Base-by-base conservation (phyloP, 2,329 filamentous ascomycete genomes). In the Pseudonectria foliicola region DNA sequence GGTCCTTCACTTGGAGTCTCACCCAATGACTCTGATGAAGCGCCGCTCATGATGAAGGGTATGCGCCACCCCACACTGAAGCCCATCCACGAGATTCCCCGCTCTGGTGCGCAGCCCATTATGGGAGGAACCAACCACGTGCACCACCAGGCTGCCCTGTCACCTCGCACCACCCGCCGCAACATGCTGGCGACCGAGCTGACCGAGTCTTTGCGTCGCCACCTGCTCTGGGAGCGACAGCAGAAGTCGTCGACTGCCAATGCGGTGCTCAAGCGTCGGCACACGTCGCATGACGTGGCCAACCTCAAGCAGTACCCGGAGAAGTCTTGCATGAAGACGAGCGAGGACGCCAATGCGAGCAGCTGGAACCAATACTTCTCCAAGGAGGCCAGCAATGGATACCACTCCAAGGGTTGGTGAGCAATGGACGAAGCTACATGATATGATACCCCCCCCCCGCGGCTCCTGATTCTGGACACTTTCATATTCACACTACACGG, bases 101-200 rank as follows among this genome's bases (percentile, higher is more conserved):
- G 82, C 28, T 81, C 86, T 2, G 59, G 55, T 4, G 74, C 76
- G 1, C 87, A 90, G 59, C 87, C 89, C 18, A 95, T 95, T 54
- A 76, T 81, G 52, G 76, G 81, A 54, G 81, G 78, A 11, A 75
- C 82, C 13, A 74, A 74, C n/a, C 80, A 80, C 38, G 59, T 61
- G 26, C 60, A 69, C 31, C 77, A 84, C 45, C 82, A 85, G 36
- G 77, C 80, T 18, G 85, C 87, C 2, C 73, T 95, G 45, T 96
- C 92, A 5, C 92, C 92, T 4, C 79, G 88, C 38, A 95, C 90
- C 0, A 95, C 89, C 1, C 78, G 92, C 33, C 78, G 89, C 41
- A 93, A 95, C 62, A 98, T 98, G 92, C 74, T 98, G 37, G 83
- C 86, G 7, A 93, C 86, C 1, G 92, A 98, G 65, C 70, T 98